Conservation (phyloP, 2,329 filamentous ascomycete species). For the Ophiostoma sp. region DNA sequence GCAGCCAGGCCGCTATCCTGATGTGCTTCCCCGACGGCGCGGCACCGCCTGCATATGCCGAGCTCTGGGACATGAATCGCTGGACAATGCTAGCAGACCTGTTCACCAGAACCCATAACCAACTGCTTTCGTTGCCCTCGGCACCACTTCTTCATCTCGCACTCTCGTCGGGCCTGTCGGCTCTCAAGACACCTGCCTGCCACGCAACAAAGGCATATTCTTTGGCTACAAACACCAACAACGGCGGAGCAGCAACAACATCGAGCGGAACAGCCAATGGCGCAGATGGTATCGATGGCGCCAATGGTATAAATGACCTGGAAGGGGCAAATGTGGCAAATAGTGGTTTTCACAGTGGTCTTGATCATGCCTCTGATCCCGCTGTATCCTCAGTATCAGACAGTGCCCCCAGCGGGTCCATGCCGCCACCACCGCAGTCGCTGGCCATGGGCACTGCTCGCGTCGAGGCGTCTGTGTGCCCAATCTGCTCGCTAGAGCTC, state of each 20-base stretch:
- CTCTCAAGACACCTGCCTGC: slow-evolving; percentile 91
- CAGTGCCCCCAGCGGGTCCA: not conserved
- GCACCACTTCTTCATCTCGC: slow-evolving; percentile 85
- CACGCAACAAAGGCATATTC: slow-evolving; percentile 50
- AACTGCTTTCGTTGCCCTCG: slow-evolving; percentile 73
- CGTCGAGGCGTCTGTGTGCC: slow-evolving; percentile 54
- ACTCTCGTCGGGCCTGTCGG: slow-evolving; percentile 82
- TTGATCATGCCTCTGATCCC: not conserved
- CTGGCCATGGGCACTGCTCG: slow-evolving; percentile 8
- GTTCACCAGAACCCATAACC: slow-evolving; percentile 83
- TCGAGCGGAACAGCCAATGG: not conserved
- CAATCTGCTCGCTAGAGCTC: slow-evolving; percentile 92
- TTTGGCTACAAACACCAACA: not conserved
- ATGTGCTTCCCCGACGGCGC: slow-evolving; percentile 63
- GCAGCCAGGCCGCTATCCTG: slow-evolving; percentile 70
- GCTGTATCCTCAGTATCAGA: not conserved
- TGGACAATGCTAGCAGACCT: slow-evolving; percentile 73
- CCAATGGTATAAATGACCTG: not conserved
- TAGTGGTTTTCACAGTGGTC: not conserved
- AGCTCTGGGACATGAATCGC: slow-evolving; percentile 66
- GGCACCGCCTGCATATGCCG: slow-evolving; percentile 42
- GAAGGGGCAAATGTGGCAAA: not conserved
- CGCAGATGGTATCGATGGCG: not conserved
- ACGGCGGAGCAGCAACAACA: not conserved
- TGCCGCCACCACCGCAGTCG: slow-evolving; percentile 22